Conservation (phyloP, 345 rosid species). For the Acer campestre region DNA sequence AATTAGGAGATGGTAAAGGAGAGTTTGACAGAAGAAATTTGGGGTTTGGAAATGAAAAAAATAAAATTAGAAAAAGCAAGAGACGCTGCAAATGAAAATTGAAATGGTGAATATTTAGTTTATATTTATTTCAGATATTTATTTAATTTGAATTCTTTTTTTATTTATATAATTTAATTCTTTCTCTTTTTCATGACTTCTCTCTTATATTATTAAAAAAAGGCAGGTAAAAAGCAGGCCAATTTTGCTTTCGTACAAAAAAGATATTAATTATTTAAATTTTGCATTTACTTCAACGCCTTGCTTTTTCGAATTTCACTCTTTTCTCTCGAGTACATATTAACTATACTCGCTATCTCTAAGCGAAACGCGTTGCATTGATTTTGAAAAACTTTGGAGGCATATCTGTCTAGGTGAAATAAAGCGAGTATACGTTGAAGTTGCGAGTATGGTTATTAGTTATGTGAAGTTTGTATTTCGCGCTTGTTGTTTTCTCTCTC, state of each 20-base stretch:
- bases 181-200: slow-evolving; percentile 5
- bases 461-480: slow-evolving; percentile 15
- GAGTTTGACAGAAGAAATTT: slow-evolving; percentile 13
- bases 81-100: not conserved
- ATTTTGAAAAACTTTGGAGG: not conserved
- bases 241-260: slow-evolving; percentile 25
- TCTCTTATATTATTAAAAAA: slow-evolving; percentile 12
- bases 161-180: not conserved
- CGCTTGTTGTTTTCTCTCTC: slow-evolving; percentile 3
- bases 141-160: not conserved
- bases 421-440: not conserved
- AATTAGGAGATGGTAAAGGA: not conserved
- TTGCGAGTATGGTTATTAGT: not conserved
- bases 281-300: slow-evolving; percentile 24
- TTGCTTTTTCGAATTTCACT: not conserved
- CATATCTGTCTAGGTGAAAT: not conserved
- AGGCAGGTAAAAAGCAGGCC: slow-evolving; percentile 25
- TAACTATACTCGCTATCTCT: not conserved
- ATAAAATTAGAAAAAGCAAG: slow-evolving; percentile 3
- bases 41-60: slow-evolving; percentile 17
- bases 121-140: slow-evolving; percentile 12
- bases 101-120: not conserved
- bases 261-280: slow-evolving; percentile 12
- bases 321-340: not conserved
- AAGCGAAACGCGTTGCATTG: not conserved